A percentile compares a stretch with the other conserved stretches of the same genome.
These are phyloP conservation scores for Neofusicoccum parvum DNA, from an alignment of 2,329 filamentous ascomycete genomes.

Conservation along the genomic window DNA sequence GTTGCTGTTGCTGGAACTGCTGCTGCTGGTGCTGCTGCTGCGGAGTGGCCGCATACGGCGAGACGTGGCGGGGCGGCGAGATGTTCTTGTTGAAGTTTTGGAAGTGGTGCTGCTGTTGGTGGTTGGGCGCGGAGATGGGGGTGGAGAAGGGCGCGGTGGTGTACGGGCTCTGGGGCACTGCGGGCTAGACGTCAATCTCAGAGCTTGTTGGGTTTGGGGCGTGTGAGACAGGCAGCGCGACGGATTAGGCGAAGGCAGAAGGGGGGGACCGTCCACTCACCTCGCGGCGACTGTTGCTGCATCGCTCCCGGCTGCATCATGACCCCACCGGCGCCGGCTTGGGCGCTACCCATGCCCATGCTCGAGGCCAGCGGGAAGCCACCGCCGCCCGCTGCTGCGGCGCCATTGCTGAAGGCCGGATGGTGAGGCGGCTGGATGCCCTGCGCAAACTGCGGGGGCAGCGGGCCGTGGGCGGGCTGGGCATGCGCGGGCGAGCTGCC, in stretches of 20 bases:
- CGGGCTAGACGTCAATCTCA: slow-evolving; percentile 6
- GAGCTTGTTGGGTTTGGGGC: slow-evolving; percentile 15
- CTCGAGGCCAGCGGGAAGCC: slow-evolving; percentile 26
- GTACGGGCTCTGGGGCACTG: slow-evolving; percentile 20
- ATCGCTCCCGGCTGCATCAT: slow-evolving; percentile 40
- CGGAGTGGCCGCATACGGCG: slow-evolving; percentile 39
- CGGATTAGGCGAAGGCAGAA: slow-evolving; percentile 22
- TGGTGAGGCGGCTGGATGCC: slow-evolving; percentile 33
- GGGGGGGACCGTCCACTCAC: slow-evolving; percentile 35
- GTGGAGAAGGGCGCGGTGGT: slow-evolving; percentile 36
- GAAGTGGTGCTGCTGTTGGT: slow-evolving; percentile 34
- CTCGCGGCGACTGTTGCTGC: slow-evolving; percentile 40
- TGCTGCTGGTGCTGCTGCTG: slow-evolving; percentile 29
- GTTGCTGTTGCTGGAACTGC: slow-evolving; percentile 4
- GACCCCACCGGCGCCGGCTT: slow-evolving; percentile 28
- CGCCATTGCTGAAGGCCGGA: slow-evolving; percentile 33
- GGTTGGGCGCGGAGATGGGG: slow-evolving; percentile 38
- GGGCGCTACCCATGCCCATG: slow-evolving; percentile 28
- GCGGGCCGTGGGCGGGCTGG: slow-evolving; percentile 18
- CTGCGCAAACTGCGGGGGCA: slow-evolving; percentile 23
- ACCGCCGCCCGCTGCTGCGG: slow-evolving; percentile 21
- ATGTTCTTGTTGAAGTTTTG: slow-evolving; percentile 41
- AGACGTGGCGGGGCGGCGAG: slow-evolving; percentile 34
- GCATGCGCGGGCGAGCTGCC: slow-evolving; percentile 16
- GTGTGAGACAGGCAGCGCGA: slow-evolving; percentile 22